Base-by-base conservation (phyloP, 768 basidiomycete species). In the Podaxis sp. region DNA sequence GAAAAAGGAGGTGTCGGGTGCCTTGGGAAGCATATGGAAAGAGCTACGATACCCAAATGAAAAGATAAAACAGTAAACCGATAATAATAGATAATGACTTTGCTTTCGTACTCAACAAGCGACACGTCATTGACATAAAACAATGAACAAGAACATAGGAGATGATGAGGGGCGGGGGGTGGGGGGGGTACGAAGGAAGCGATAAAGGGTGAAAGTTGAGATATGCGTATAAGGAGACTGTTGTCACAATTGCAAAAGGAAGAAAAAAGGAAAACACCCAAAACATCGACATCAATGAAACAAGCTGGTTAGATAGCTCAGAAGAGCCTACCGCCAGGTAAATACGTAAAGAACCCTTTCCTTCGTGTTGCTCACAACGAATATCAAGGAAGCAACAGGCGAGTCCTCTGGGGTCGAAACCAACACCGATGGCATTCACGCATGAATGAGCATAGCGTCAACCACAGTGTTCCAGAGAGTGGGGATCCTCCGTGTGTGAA, bases 61-160 rank as follows among this genome's bases (percentile, higher is more conserved):
- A 56, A 49, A 54, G 30, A 60, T 60, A 60, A 60, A 49, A 51
- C 51, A 62, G 53, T 55, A 62, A 62, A 55, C 52, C 52, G 52
- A 62, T 54, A 55, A 48, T 33, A 55, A 55, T 55, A 46, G 55
- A 20, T 55, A 48, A 54, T 54, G 59, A 55, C 41, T 54, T 49
- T 44, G 28, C 54, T 62, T 46, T 62, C 44, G 36, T 62, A 62
- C 53, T 62, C 38, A 62, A 62, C 60, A 62, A 33, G 30, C 36
- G 28, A 60, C 59, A 53, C 44, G 51, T 60, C 59, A 41, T 60
- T 28, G 60, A 56, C 53, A 55, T 62, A 53, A 55, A 22, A 55
- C n/a, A 46, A 24, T 48, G 53, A 48, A 55, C 52, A 62, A 62
- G 53, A 55, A 62, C 60, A 30, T 30, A 55, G 38, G 53, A 7